Evolutionary conservation across 2,329 filamentous ascomycete genomes (phyloP), one percentile per base, ranked within the genome.

Genomic region (Lomentospora prolificans): DNA sequence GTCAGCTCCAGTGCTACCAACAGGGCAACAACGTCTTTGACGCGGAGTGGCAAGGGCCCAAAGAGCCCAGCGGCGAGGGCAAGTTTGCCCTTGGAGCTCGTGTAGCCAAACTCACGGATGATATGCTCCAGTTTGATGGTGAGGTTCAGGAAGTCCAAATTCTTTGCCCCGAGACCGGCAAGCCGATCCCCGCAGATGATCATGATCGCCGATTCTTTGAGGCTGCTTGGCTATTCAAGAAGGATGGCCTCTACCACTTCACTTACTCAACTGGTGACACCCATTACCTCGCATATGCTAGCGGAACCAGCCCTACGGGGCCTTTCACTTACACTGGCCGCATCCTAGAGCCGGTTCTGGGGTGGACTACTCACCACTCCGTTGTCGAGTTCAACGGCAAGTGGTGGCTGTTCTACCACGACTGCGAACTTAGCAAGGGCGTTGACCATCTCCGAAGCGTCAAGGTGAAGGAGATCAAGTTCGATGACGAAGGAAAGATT

Each of bases 351-450:
- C 87, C 87, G 0, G 87, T 91, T 4, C 68, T 87, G 25, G 87
- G 87, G 1, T 91, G 87, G 87, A 90, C 87, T 46, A 91, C 87
- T 55, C 87, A 90, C 70, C 87, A 90, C 67, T 87, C 83, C 3
- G 85, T 91, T 61, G 85, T 85, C 8, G 85, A 90, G 73, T 89
- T 87, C 64, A 67, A 81, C 68, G 84, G 79, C 3, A 79, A 77
- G 60, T 90, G 86, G 81, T 90, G 81, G 69, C 66, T 91, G 57
- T 90, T 90, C 67, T 83, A 90, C 66, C 87, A 90, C 65, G 87
- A 90, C 70, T 82, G 82, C 58, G 80, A 82, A 65, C 66, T 89
- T 56, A 87, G 83, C 55, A 75, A 76, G 14, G 86, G 86, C 0
- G 80, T 87, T 54, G 81, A 85, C 64, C 87, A 91, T 66, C 65